phyloP scores from a whole-genome alignment of 2,329 filamentous ascomycete species.

The Epichloe sibirici region DNA sequence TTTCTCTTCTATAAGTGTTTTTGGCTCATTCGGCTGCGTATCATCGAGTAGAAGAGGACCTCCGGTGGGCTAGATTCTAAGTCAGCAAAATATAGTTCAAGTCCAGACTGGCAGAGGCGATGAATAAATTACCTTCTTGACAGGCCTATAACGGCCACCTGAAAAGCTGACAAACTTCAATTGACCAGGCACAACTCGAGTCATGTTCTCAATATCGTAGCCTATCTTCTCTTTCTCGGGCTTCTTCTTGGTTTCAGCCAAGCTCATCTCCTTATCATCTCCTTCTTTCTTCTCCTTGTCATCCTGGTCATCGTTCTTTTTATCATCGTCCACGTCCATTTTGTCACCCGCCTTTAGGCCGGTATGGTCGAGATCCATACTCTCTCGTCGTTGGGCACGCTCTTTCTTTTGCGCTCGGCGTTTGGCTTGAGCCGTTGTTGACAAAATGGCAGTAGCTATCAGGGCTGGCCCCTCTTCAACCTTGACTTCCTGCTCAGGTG shows the following conservation, averaged over 20 bases:
- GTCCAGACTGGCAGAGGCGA: neutral
- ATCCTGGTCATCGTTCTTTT: slow-evolving; percentile 37
- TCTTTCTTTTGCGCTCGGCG: slow-evolving; percentile 91
- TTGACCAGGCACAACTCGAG: slow-evolving; percentile 79
- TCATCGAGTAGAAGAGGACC: slow-evolving; percentile 88
- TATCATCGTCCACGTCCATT: slow-evolving; percentile 74
- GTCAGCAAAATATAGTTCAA: slow-evolving; percentile 13
- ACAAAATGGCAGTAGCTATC: slow-evolving; percentile 89
- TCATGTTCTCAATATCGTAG: slow-evolving; percentile 96
- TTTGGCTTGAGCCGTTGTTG: slow-evolving; percentile 93
- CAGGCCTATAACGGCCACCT: slow-evolving; percentile 80
- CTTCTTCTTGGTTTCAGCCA: slow-evolving; percentile 68
- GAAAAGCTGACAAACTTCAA: slow-evolving; percentile 94
- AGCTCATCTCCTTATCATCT: slow-evolving; percentile 46
- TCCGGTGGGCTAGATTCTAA: slow-evolving; percentile 59
- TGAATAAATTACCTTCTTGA: slow-evolving; percentile 56
- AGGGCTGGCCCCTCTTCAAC: slow-evolving; percentile 84
- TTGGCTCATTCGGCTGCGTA: slow-evolving; percentile 64
- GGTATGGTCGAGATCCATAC: slow-evolving; percentile 84
- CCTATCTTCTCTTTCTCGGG: slow-evolving; percentile 91
- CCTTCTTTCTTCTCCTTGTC: slow-evolving; percentile 49
- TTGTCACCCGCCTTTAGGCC: slow-evolving; percentile 57
- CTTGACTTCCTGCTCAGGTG: slow-evolving; percentile 92
- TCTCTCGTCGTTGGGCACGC: slow-evolving; percentile 75
- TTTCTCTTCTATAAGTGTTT: slow-evolving; percentile 79